Evolutionary conservation across 306 rosid genomes (phyloP), one percentile per base, ranked within the genome.

Genomic region (Oemleria cerasiformis): DNA sequence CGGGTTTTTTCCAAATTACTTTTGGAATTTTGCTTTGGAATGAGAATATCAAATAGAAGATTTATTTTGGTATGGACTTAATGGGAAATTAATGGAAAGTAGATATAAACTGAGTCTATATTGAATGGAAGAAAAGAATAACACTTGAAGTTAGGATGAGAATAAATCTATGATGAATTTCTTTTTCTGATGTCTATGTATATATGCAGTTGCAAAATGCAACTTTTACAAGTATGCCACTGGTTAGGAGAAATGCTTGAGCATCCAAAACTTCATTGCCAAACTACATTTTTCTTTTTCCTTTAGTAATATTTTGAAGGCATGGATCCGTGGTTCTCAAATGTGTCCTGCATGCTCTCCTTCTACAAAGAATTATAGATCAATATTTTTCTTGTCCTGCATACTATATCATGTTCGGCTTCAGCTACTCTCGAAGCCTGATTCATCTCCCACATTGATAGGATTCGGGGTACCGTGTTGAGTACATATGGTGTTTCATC

Each of bases 401-500:
- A 23, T 38, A 21, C 40, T 44, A 5, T 23, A 23, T 41, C 25
- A 6, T 21, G 9, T 73, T 45, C 44, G 58, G 78, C 64, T 70
- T 75, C 68, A 53, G 74, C 72, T 47, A 47, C 72, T 43, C 68
- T 53, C 68, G 15, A 5, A 19, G 7, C 67, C 68, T 39, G 34
- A 77, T 8, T 81, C 75, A 87, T 60, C 79, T 85, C 60, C 72
- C 34, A 70, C 97, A 84, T 75, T 74, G 90, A 75, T 85, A 87
- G 2, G 99, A 82, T 66, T 82, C 72, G 1, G 95, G 88, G 81
- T 63, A 91, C 73, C 85, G 67, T 25, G 84, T 81, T 3, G 95
- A 94, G 49, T 85, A 68, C 63, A 89, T 70, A 19, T 70, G 78
- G 86, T 89, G 95, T 72, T 94, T 94, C 76, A 94, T 78, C 92